Evolutionary conservation across 129 eudicot species (phyloP).

Genomic region (Calendula officinalis): DNA sequence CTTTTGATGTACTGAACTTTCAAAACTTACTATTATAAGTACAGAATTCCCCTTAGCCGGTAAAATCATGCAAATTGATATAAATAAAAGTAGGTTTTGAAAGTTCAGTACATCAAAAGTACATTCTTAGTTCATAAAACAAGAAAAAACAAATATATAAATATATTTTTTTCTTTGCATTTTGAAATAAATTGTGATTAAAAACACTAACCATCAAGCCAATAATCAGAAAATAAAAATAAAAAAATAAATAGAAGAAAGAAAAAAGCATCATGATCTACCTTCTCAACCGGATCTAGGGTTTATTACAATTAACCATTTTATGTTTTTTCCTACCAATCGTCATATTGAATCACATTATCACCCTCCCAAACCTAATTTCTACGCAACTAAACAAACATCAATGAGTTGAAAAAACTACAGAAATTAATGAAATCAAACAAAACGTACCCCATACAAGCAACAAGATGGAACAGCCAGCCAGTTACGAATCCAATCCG

Average conservation of each 20-base stretch:
- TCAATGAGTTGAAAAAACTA: background rate
- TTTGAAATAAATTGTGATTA: background rate
- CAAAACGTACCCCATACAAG: slow-evolving; percentile 66
- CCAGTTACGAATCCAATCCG: slow-evolving; percentile 52
- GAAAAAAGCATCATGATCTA: background rate
- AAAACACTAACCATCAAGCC: background rate
- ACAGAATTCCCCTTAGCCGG: no score
- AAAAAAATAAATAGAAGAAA: background rate
- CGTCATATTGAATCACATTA: background rate
- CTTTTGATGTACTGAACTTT: no score
- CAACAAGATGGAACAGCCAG: slow-evolving; percentile 46
- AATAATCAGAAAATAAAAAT: background rate
- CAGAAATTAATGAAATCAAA: slow-evolving; percentile 1
- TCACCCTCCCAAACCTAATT: background rate
- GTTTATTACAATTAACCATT: background rate
- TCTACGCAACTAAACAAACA: background rate
- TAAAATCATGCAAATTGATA: no score
- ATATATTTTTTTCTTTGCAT: no score
- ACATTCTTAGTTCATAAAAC: background rate
- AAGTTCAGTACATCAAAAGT: background rate
- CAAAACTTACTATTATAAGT: no score
- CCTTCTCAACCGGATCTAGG: slow-evolving; percentile 4
- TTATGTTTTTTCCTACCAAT: background rate
- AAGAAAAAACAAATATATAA: no score
- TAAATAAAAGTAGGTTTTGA: background rate